Evolutionary conservation across 352 stramenopile species (phyloP).

Genomic region (Globisporangium splendens): DNA sequence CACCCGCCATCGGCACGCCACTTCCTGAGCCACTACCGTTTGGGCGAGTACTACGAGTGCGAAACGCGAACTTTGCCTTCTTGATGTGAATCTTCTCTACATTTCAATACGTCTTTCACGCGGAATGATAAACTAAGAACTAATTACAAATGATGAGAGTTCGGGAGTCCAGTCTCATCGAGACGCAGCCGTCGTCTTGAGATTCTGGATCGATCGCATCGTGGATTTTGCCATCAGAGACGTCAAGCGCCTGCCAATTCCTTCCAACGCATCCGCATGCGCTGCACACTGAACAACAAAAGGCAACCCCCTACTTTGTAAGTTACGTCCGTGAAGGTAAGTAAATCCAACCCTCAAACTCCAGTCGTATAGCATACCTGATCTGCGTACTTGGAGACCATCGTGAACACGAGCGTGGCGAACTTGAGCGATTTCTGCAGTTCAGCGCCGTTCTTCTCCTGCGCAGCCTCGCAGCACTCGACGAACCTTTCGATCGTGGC

Average conservation of each 20-base stretch:
- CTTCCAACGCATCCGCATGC: conserved; percentile 44
- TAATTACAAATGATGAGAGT: too few species aligned
- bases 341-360: neutral
- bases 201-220: conserved; percentile 59
- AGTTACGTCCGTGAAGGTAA: neutral
- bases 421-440: conserved; percentile 53
- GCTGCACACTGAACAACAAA: conserved; percentile 22
- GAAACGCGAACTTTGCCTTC: conserved; percentile 31
- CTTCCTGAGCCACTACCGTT: conserved; percentile 51
- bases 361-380: conserved; percentile 14
- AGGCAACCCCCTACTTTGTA: too few species aligned
- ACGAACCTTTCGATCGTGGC: conserved; percentile 49
- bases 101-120: neutral
- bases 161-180: neutral
- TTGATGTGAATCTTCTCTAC: conserved; percentile 6
- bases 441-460: conserved; percentile 29
- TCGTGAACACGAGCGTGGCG: conserved; percentile 57
- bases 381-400: conserved; percentile 58
- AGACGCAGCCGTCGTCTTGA: conserved; percentile 22
- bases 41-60: conserved; percentile 66
- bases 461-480: conserved; percentile 32
- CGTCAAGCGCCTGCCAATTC: conserved; percentile 36
- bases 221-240: conserved; percentile 69
- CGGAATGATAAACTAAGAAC: neutral
- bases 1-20: conserved; percentile 41